Evolutionary conservation across 2,329 filamentous ascomycete species (phyloP), one percentile per base, ranked within the genome.

Genomic region (Amylocarpus encephaloides): DNA sequence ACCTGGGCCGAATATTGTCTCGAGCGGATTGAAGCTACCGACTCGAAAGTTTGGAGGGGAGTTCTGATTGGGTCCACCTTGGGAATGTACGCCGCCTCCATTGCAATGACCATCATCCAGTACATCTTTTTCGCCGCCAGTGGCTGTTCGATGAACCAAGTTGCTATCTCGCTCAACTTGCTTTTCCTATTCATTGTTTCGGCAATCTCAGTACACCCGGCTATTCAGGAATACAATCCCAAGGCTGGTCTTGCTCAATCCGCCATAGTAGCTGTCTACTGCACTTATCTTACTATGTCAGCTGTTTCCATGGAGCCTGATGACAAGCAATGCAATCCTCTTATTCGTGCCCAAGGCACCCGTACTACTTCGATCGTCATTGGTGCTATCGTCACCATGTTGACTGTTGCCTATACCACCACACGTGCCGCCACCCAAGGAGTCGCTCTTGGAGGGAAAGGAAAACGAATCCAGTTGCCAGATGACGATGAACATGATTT

Each of bases 271-370:
- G 89, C 91, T 15, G 81, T 95, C 51, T 98, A 98, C 76, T 98
- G 93, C 79, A 97, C 93, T 39, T 98, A 98, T 66, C 80, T 98
- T 49, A 98, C 93, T 59, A 89, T 98, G 83, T 96, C 91, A 2
- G 93, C 93, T 22, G 93, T 98, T 1, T 95, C 90, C 49, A 97
- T 98, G 93, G 92, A 98, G 64, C 93, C 93, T 0, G 92, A 97
- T 68, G 83, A 96, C 73, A 85, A 88, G 61, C 79, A 88, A 58
- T 98, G 93, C 80, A 98, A 98, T 70, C 93, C 93, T 7, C 77
- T 98, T 30, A 77, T 96, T 54, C 83, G 80, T 46, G 91, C 90
- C 6, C 86, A 87, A 55, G 90, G 88, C 53, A 93, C 92, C 9
- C 82, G 93, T 54, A 94, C 87, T 6, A 93, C 90, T 1, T 95